Evolutionary conservation across 108 stramenopile species (phyloP).

Genomic region (Poteriospumella lacustris): DNA sequence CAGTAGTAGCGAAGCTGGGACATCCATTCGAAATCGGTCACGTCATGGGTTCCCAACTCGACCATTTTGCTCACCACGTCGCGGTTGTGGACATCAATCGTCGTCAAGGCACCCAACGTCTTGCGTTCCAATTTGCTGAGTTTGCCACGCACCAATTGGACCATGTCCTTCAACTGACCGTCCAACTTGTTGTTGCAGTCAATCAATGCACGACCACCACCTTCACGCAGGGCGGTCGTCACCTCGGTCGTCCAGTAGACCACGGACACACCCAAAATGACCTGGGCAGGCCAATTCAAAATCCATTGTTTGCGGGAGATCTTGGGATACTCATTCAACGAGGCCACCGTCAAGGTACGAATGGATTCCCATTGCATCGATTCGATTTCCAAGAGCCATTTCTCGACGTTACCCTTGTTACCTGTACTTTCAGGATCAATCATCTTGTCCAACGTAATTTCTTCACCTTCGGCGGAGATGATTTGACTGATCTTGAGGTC

Average conservation of each 20-base stretch:
- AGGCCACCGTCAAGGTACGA: conserved; percentile 45
- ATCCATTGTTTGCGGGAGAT: conserved; percentile 55
- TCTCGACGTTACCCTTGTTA: conserved; percentile 65
- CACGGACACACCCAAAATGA: conserved; percentile 52
- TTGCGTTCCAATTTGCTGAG: conserved; percentile 55
- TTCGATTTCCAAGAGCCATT: conserved; percentile 59
- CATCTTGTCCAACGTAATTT: conserved; percentile 39
- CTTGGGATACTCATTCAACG: conserved; percentile 52
- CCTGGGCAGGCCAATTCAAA: conserved; percentile 63
- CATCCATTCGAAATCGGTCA: conserved; percentile 62
- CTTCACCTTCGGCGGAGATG: conserved; percentile 60
- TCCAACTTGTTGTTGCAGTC: conserved; percentile 42
- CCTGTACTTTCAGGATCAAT: conserved; percentile 59
- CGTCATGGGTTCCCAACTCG: conserved; percentile 20
- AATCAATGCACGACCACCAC: conserved; percentile 35
- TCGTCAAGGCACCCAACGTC: conserved; percentile 62
- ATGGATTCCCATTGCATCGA: conserved; percentile 56
- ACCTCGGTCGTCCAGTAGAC: conserved; percentile 60
- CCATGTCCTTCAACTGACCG: conserved; percentile 50
- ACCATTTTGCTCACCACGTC: conserved; percentile 55
- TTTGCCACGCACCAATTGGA: conserved; percentile 58
- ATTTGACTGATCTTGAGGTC: conserved; percentile 58
- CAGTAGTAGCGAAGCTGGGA: conserved; percentile 64
- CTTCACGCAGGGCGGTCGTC: conserved; percentile 39
- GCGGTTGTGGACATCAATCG: conserved; percentile 62